Evolutionary conservation across 768 basidiomycete species (phyloP).

Genomic region (Kwoniella sp.): DNA sequence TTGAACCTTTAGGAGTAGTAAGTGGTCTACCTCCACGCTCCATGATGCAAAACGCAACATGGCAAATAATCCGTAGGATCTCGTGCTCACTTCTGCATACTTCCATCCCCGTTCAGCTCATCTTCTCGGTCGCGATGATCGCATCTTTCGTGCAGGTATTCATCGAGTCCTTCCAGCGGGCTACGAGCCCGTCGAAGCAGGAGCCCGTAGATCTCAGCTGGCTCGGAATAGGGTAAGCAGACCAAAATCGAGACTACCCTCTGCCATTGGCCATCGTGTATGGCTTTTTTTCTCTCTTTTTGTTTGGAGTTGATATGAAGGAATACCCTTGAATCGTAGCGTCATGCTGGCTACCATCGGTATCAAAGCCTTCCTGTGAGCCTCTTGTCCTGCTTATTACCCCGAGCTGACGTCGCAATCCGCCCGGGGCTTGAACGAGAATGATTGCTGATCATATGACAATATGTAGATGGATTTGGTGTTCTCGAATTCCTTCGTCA

Average conservation of each 20-base stretch:
- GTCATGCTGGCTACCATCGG: constrained; percentile 58
- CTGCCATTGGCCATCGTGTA: too few relatives aligned
- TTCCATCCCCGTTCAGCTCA: constrained; percentile 41
- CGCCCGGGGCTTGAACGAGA: constrained; percentile 1
- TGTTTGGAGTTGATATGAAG: background rate
- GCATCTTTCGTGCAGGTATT: constrained; percentile 57
- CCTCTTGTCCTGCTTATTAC: background rate
- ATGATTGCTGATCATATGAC: too few relatives aligned
- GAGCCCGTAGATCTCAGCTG: constrained; percentile 41
- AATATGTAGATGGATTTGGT: constrained; percentile 50
- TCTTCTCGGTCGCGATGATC: constrained; percentile 59
- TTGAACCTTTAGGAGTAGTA: constrained; percentile 58
- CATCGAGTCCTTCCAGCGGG: constrained; percentile 57
- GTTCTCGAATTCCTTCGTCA: constrained; percentile 52
- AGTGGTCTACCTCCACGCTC: constrained; percentile 1
- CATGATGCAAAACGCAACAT: background rate
- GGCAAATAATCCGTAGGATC: too few relatives aligned
- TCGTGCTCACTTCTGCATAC: too few relatives aligned
- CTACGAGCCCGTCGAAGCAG: constrained; percentile 37
- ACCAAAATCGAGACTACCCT: background rate
- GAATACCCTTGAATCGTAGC: constrained; percentile 16
- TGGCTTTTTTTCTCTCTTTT: background rate
- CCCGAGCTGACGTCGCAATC: too few relatives aligned
- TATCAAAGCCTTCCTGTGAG: constrained; percentile 54
- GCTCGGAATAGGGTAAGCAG: constrained; percentile 51